These are phyloP conservation scores for Fusarium sp. DNA, from an alignment of 2,329 filamentous ascomycete species.

Conservation along the genomic window DNA sequence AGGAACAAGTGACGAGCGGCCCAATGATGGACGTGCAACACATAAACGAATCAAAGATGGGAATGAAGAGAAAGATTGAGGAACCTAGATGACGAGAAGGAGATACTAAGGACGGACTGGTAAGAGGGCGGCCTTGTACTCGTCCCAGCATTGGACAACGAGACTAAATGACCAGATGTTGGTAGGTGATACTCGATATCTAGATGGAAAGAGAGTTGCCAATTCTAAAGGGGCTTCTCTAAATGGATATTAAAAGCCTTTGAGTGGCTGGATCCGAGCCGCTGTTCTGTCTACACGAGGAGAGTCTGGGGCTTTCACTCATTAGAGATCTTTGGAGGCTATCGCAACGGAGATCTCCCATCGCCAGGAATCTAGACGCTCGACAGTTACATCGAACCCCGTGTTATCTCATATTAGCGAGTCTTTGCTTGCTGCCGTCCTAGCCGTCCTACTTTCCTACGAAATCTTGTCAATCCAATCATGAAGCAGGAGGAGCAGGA, in stretches of 20 bases:
- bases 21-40: background rate
- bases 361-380: too few relatives aligned
- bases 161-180: background rate
- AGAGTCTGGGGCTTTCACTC: background rate
- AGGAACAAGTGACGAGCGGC: background rate
- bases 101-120: background rate
- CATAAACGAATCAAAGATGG: background rate
- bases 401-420: background rate
- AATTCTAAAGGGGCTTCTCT: too few relatives aligned
- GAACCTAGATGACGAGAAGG: background rate
- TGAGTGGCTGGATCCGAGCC: background rate
- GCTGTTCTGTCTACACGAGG: background rate
- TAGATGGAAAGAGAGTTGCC: background rate
- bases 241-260: background rate
- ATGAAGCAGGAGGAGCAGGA: background rate
- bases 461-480: background rate
- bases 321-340: background rate
- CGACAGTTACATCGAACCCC: too few relatives aligned
- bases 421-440: too few relatives aligned
- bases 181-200: background rate
- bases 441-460: background rate
- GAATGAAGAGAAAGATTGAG: background rate
- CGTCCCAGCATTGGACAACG: background rate
- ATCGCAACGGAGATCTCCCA: background rate
- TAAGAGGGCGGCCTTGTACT: background rate